Conservation (phyloP, 2,329 filamentous ascomycete genomes). For the Alternaria viburni region DNA sequence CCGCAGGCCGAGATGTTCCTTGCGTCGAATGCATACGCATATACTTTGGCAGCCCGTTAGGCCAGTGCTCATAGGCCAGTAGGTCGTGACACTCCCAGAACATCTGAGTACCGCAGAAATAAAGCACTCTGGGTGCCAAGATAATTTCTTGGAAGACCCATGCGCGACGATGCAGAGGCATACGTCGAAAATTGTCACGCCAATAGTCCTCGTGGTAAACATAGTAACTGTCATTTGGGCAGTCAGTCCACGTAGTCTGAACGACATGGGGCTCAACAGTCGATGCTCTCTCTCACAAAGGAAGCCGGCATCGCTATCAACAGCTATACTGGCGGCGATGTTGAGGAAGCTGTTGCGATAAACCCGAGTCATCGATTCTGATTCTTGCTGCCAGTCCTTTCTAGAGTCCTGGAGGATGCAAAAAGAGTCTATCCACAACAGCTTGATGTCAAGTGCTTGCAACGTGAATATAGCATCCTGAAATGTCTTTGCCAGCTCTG, state of each 20-base stretch:
- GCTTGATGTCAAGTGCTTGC: neutral
- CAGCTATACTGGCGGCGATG: neutral
- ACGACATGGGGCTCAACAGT: neutral
- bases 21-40: too few species aligned
- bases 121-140: neutral
- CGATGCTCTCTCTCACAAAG: neutral
- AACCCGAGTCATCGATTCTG: neutral
- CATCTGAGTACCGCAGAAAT: neutral
- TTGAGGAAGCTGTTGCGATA: neutral
- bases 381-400: neutral
- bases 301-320: neutral
- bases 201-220: neutral
- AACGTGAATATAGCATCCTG: neutral
- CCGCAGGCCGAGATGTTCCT: too few species aligned
- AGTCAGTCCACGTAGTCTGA: neutral
- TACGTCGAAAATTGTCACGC: neutral
- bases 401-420: neutral
- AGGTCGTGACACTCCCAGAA: neutral
- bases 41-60: rapidly evolving
- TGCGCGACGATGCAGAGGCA: neutral
- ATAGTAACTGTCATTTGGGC: neutral
- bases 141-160: neutral
- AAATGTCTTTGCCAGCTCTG: neutral
- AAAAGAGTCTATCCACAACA: neutral
- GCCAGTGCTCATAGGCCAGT: neutral